Base-by-base conservation (phyloP, 2,329 filamentous ascomycete species). In the Colletotrichum kahawae region DNA sequence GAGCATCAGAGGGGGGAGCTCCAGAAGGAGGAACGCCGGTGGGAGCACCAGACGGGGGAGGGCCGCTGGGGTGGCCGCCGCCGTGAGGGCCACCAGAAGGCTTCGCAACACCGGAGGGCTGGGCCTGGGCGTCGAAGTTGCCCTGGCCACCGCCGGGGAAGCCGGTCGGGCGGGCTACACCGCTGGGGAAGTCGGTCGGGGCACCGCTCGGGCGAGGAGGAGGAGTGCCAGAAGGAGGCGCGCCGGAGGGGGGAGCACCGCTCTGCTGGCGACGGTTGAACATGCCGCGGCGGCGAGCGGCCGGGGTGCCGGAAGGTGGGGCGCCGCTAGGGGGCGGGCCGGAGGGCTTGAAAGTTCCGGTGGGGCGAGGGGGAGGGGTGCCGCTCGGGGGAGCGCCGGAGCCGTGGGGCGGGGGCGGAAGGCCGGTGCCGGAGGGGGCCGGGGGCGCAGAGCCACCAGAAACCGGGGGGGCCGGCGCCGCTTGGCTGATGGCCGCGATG, bases 401-500 rank as follows among this genome's bases (percentile, higher is more conserved):
- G 36, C 56, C 63, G 14, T 72, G 34, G 54, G 70, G 70, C 8
- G 34, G 70, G 29, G 56, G 69, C n/a, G 70, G 48, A 2, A 62
- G 54, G 33, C 66, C 70, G 64, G 54, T 51, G 54, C 70, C 70
- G 63, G 64, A 62, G 29, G 64, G 63, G 12, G 27, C 38, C 57
- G 64, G 56, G 54, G 48, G 65, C 33, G 66, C 66, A n/a, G 66
- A 51, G 43, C 64, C 64, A 54, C 21, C 64, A 48, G 69, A 63
- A 43, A 65, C 69, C 63, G 60, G 70, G 38, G 70, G 70, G 64
- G 70, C 70, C 70, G 70, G 70, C 57, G 70, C 70, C 70, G 70
- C 70, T 27, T 60, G 57, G 65, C 70, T 67, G 43, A 68, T 68
- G 56, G 70, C 70, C 70, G 64, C 70, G 54, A 73, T 73, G 56